Evolutionary conservation across 495 filamentous ascomycete genomes (phyloP), one percentile per base, ranked within the genome.

Genomic region (Coniosporium apollinis): DNA sequence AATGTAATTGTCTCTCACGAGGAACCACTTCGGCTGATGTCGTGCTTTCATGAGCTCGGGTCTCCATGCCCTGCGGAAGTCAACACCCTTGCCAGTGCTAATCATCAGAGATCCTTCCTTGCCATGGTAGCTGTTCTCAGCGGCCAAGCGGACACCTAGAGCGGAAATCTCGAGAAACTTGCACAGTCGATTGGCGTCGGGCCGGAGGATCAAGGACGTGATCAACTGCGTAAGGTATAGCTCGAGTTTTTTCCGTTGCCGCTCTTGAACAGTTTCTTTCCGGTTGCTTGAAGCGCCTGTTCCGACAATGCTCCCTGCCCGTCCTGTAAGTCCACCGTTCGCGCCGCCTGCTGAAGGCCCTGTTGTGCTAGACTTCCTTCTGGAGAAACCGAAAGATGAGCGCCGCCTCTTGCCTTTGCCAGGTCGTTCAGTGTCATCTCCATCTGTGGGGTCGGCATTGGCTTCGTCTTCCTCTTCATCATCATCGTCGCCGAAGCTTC

Each of bases 31-130:
- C 5, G 85, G 83, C 37, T 67, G 73, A 57, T 94, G 87, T 13
- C 84, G 70, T 28, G 74, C 72, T 45, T 79, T 79, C 42, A 94
- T 60, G 38, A 79, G 67, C 17, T 65, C 61, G 0, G 86, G 83
- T 5, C 67, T 82, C 49, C 85, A 67, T 22, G 83, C 75, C 42
- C 76, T 76, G 30, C 84, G 68, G 55, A 91, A 86, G 51, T 94
- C 87, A 32, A 92, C 70, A 11, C 87, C 87, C 45, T 93, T 91
- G 0, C 79, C 75, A 25, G 83, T 89, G 47, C 85, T 78, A 31
- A 96, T 89, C 37, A 91, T 73, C 32, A 96, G 62, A 46, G 82
- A 85, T 7, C 89, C 92, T 59, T 99, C 91, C 55, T 99, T 99
- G 20, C 89, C 89, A 51, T 96, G 91, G 48, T 93, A 96, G 46